phyloP scores from a whole-genome alignment of 2,329 filamentous ascomycete genomes.

The Diaporthe sp. region DNA sequence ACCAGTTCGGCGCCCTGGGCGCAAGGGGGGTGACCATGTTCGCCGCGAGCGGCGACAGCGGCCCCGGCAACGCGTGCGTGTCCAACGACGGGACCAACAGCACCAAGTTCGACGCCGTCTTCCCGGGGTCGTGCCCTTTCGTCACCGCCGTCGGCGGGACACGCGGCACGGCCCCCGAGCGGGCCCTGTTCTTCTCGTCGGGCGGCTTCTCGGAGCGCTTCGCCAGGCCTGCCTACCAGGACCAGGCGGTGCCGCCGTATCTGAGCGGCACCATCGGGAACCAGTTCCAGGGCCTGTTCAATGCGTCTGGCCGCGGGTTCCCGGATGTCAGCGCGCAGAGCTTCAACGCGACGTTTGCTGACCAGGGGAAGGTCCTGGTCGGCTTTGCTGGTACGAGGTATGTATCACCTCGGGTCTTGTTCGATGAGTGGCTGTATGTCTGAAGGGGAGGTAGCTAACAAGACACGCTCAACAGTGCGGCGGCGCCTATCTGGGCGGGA shows the following conservation, averaged over 20 bases:
- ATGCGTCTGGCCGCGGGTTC: constrained; percentile 43
- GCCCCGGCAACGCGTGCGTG: constrained; percentile 48
- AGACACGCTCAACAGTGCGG: constrained; percentile 51
- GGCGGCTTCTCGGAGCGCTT: constrained; percentile 65
- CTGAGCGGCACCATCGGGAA: constrained; percentile 56
- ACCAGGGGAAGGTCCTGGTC: constrained; percentile 6
- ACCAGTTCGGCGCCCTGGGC: constrained; percentile 75
- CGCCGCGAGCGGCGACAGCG: constrained; percentile 71
- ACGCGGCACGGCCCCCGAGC: constrained; percentile 62
- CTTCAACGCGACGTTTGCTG: constrained; percentile 43
- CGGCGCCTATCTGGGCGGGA: constrained; percentile 63
- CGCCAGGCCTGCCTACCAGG: constrained; percentile 57
- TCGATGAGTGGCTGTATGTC: neutral
- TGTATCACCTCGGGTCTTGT: neutral
- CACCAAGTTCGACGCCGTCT: constrained; percentile 58
- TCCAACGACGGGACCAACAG: constrained; percentile 42
- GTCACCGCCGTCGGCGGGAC: constrained; percentile 74
- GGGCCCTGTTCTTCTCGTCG: constrained; percentile 64
- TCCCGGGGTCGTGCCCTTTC: constrained; percentile 64
- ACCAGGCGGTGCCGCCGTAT: constrained; percentile 60
- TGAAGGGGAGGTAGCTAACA: neutral
- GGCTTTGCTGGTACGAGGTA: constrained; percentile 16
- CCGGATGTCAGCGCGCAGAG: constrained; percentile 53
- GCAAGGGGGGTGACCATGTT: constrained; percentile 75
- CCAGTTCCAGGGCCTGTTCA: constrained; percentile 55